Evolutionary conservation across 768 basidiomycete species (phyloP).

Genomic region (Hemileccinum rubropunctum): DNA sequence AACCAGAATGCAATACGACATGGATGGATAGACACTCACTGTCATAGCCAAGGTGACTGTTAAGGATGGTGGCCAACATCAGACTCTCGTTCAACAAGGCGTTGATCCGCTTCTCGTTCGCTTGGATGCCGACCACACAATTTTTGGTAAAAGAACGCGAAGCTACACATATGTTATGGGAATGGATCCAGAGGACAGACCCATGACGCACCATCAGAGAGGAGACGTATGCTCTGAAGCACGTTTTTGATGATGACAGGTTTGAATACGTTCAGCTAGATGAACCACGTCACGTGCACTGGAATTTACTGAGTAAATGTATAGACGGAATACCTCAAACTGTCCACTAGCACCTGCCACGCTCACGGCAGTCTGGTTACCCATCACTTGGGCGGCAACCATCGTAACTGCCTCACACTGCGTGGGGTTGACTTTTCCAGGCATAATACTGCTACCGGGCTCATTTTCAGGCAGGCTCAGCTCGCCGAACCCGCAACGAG

Average conservation of each 20-base stretch:
- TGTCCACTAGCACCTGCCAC: slow-evolving; percentile 94
- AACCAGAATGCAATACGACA: background rate
- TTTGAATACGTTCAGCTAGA: slow-evolving; percentile 97
- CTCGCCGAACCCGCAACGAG: slow-evolving; percentile 96
- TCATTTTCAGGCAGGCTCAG: slow-evolving; percentile 95
- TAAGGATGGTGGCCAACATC: slow-evolving; percentile 97
- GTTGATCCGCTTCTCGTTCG: slow-evolving; percentile 92
- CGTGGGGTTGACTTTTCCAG: slow-evolving; percentile 99
- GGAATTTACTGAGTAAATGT: slow-evolving; percentile 3
- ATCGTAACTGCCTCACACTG: slow-evolving; percentile 99
- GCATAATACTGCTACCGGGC: slow-evolving; percentile 99
- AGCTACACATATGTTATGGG: slow-evolving; percentile 39
- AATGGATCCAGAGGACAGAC: background rate
- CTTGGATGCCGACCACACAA: slow-evolving; percentile 94
- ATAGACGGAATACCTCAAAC: slow-evolving; percentile 72
- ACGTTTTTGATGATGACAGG: slow-evolving; percentile 99
- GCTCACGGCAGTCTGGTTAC: slow-evolving; percentile 91
- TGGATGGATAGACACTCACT: slow-evolving; percentile 53
- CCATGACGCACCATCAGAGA: slow-evolving; percentile 74
- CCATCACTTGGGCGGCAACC: slow-evolving; percentile 98
- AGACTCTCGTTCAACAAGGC: slow-evolving; percentile 89
- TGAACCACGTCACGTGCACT: slow-evolving; percentile 5
- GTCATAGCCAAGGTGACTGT: slow-evolving; percentile 95
- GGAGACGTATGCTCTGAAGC: slow-evolving; percentile 88
- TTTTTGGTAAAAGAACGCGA: slow-evolving; percentile 95